Base-by-base conservation (phyloP, 768 basidiomycete genomes). In the Termitomyces sp. region DNA sequence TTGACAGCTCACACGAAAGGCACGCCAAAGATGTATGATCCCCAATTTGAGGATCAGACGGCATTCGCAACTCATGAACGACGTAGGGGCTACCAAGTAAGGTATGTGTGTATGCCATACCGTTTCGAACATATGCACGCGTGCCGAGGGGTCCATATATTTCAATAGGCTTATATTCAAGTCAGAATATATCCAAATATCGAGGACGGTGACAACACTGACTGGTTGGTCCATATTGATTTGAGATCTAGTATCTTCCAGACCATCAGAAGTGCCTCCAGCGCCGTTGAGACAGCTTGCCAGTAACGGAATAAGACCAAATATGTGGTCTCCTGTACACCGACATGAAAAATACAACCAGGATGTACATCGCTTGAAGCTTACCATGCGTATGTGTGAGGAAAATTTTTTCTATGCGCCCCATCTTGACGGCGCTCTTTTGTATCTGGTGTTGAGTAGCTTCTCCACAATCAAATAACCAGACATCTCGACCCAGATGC, bases 361-460 rank as follows among this genome's bases (percentile, higher is more conserved):
- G 13, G 9, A 50, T 11, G n/a, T 20, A 20, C 41, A n/a, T 37
- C 24, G 24, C 18, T 15, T 47, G 37, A 41, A 27, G 41, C 75
- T 36, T 57, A 91, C 93, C 92, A 73, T 95, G 93, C 0, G 89
- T 89, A 72, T 95, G 93, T 1, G 93, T 94, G 60, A 95, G 85
- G 69, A 94, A 93, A 30, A 95, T 83, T 70, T 92, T 93, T 59
- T 82, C 79, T 50, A 94, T 87, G 67, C 71, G 86, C 33, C 90
- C 87, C 85, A 91, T 88, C 70, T 84, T 89, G n/a, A 94, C 78
- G 1, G 57, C 63, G 61, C 87, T 89, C 68, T 80, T 83, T 70
- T 91, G 89, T 4, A 93, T 64, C 64, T 85, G 90, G 65, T 88
- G 83, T 65, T 92, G 91, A 3, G 91, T 92, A 15, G 85, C 89